A percentile compares a stretch with the other conserved stretches of the same genome.
phyloP scores from a whole-genome alignment of 1,139 yeast genomes.

The Nakaseomyces uthaithaninus region DNA sequence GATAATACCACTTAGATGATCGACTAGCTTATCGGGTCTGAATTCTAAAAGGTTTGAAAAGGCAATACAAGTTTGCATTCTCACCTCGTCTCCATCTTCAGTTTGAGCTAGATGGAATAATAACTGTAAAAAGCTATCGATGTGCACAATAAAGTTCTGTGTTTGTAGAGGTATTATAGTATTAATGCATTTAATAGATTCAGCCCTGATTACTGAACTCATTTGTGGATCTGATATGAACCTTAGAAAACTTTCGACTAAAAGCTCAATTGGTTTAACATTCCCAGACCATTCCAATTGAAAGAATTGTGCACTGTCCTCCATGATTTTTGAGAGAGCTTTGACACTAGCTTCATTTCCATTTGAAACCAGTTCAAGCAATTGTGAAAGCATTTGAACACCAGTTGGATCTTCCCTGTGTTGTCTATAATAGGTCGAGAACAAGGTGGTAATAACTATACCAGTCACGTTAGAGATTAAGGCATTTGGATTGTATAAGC shows the following conservation, averaged over 20 bases:
- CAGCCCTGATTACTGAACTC: constrained; percentile 47
- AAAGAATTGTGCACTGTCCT: constrained; percentile 46
- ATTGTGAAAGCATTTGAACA: constrained; percentile 54
- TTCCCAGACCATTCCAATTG: constrained; percentile 52
- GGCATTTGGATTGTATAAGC: constrained; percentile 45
- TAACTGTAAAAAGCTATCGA: constrained; percentile 58
- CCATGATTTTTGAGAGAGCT: constrained; percentile 81
- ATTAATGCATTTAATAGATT: constrained; percentile 64
- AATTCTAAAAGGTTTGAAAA: constrained; percentile 67
- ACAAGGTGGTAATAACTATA: constrained; percentile 76
- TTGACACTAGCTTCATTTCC: constrained; percentile 71
- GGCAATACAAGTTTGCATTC: constrained; percentile 70
- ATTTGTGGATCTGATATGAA: constrained; percentile 39
- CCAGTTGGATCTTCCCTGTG: constrained; percentile 43
- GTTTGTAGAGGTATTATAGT: constrained; percentile 65
- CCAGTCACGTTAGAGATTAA: constrained; percentile 84
- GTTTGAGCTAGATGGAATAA: constrained; percentile 54
- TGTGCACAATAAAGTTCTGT: constrained; percentile 52
- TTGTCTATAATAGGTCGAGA: constrained; percentile 41
- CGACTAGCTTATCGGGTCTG: constrained; percentile 71
- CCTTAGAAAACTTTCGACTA: constrained; percentile 58
- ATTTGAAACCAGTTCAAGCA: constrained; percentile 50
- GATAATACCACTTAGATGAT: constrained; percentile 78
- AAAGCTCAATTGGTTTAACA: constrained; percentile 48
- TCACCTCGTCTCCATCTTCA: constrained; percentile 52